phyloP scores from a whole-genome alignment of 2,329 filamentous ascomycete genomes.

The Neopestalotiopsis sp. region DNA sequence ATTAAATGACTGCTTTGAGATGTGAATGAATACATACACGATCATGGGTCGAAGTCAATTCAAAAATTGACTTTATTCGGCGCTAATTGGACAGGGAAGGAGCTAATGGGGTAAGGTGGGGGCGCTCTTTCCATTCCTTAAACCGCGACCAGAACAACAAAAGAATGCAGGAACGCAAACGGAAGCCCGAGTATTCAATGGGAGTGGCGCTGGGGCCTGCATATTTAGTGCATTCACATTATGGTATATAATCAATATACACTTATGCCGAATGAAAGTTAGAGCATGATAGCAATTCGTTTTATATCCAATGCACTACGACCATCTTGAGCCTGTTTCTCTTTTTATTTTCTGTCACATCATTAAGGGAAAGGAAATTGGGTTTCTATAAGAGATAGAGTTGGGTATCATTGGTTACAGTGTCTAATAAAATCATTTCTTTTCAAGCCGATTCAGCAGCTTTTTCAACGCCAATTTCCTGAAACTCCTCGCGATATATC shows the following conservation, averaged over 20 bases:
- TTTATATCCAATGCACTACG: no score
- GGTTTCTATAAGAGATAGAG: background rate
- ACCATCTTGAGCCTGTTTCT: no score
- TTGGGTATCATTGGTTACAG: slow-evolving; percentile 15
- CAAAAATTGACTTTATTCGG: background rate
- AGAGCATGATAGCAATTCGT: no score
- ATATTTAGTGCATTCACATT: no score
- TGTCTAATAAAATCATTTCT: background rate
- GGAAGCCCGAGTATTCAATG: background rate
- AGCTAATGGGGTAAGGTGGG: background rate
- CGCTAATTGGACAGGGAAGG: background rate
- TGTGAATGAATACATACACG: background rate
- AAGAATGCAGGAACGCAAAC: slow-evolving; percentile 1
- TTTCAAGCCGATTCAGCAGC: background rate
- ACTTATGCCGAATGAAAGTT: no score
- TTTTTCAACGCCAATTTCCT: background rate
- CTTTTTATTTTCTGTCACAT: no score
- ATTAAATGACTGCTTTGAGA: background rate
- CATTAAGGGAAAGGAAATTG: background rate
- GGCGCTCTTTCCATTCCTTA: background rate
- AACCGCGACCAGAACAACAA: background rate
- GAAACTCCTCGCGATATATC: slow-evolving; percentile 17
- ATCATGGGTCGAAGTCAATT: background rate
- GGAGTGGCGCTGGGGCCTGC: no score
- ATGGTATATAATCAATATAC: no score